These are phyloP conservation scores for Hygrophila difformis DNA, from an alignment of 257 asterid species.

Conservation along the genomic window DNA sequence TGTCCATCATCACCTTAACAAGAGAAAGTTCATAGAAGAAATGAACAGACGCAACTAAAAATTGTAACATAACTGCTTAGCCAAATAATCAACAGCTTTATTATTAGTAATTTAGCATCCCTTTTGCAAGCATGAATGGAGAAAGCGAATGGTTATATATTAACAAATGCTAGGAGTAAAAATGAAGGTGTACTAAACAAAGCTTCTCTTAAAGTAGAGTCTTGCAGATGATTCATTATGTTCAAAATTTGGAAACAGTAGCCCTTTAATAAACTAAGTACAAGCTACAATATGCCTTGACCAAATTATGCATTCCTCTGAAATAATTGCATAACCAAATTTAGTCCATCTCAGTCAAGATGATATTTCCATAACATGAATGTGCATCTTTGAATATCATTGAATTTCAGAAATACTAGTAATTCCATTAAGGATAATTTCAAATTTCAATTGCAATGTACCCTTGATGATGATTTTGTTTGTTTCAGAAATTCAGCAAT, in stretches of 20 bases:
- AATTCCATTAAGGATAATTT: too few relatives aligned
- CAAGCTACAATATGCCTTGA: not conserved
- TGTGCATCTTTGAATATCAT: slow-evolving; percentile 1
- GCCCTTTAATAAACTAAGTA: slow-evolving; percentile 1
- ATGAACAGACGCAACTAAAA: too few relatives aligned
- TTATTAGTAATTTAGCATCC: too few relatives aligned
- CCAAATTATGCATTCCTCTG: not conserved
- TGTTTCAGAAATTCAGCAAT: too few relatives aligned
- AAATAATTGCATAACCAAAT: not conserved
- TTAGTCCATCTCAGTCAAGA: too few relatives aligned
- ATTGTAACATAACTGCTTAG: too few relatives aligned
- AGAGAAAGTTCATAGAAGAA: not conserved
- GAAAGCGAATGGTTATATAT: slow-evolving; percentile 5
- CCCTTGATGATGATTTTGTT: too few relatives aligned
- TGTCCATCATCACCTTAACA: slow-evolving; percentile 80
- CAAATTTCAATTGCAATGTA: too few relatives aligned
- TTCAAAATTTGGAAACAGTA: too few relatives aligned
- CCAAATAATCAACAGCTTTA: too few relatives aligned
- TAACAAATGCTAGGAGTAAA: not conserved
- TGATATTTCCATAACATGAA: not conserved
- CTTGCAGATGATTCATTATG: not conserved
- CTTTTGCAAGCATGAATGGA: slow-evolving; percentile 1
- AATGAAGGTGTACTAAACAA: slow-evolving; percentile 2
- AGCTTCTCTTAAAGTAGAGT: slow-evolving; percentile 1
- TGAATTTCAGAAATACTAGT: too few relatives aligned